Evolutionary conservation across 108 stramenopile species (phyloP), one percentile per base, ranked within the genome.

Genomic region (Cyclotella cryptica): DNA sequence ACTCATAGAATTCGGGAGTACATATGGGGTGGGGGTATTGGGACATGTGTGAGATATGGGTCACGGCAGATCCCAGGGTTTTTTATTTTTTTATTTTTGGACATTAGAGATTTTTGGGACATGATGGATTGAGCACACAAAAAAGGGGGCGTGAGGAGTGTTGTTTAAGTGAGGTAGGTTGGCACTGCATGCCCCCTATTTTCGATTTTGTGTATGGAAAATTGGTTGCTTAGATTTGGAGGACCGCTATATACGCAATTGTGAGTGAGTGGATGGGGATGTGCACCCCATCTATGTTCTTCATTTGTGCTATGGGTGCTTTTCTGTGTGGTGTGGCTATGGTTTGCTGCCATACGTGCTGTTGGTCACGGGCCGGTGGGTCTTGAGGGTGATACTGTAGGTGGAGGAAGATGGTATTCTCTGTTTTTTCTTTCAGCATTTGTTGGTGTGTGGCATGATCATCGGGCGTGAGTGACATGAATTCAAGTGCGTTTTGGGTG

Each of bases 401-500:
- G 26, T 80, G 79, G 45, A 74, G 43, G 42, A 74, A 74, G 10
- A 70, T 59, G 8, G 24, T 52, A 6, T 26, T 29, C 11, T 53
- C 17, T 58, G 41, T 29, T 18, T 57, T 11, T 12, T 64, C 49
- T 6, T 61, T 3, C 17, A 26, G 58, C 17, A 54, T 42, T 14
- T 66, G 24, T n/a, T 47, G 45, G 12, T 29, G 19, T 9, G 26
- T 4, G 11, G 19, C 39, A 18, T 28, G n/a, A 5, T 67, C 27
- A 5, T 28, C 9, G 13, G 47, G 59, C 0, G 26, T 55, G 3
- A 22, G 49, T 13, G 15, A 17, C 9, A 78, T 24, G 42, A 65
- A 59, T 14, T 42, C 1, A 10, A 42, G 29, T 42, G 77, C 76
- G 35, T 74, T 77, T 35, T 66, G 35, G 30, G 46, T 54, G 47